Conservation (phyloP, 805 yeast genomes). For the Myxozyma geophila region DNA sequence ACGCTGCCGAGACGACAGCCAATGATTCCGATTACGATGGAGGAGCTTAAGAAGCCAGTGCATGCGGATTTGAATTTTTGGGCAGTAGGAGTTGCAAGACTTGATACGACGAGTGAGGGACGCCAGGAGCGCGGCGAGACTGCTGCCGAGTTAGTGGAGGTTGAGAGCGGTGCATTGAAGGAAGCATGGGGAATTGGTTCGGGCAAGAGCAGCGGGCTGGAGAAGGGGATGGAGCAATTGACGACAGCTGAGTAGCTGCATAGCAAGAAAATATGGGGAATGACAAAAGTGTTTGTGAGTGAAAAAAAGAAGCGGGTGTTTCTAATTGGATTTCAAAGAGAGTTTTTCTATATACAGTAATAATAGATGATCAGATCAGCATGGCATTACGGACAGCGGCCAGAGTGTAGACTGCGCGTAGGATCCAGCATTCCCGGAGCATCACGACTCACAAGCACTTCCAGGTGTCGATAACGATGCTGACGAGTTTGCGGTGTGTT, state of each 20-base stretch:
- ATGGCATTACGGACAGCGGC: no score
- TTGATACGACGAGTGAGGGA: slow-evolving; percentile 10
- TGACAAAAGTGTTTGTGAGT: background rate
- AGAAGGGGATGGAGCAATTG: slow-evolving; percentile 5
- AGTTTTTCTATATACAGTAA: no score
- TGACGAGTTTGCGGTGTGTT: no score
- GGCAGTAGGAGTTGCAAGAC: slow-evolving; percentile 20
- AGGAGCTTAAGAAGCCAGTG: slow-evolving; percentile 38
- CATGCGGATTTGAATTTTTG: slow-evolving; percentile 38
- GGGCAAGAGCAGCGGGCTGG: slow-evolving; percentile 1
- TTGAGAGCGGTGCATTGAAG: slow-evolving; percentile 6
- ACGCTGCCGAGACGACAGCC: slow-evolving; percentile 44
- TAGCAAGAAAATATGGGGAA: background rate
- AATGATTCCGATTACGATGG: slow-evolving; percentile 44
- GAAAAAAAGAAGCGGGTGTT: background rate
- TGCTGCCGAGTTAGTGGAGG: slow-evolving; percentile 4
- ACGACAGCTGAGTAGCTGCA: background rate
- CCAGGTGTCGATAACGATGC: no score
- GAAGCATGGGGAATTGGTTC: slow-evolving; percentile 6
- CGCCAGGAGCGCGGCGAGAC: slow-evolving; percentile 21
- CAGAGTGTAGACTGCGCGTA: no score
- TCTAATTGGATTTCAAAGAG: no score
- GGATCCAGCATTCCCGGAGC: no score
- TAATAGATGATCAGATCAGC: no score
- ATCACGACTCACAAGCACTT: no score